phyloP scores from a whole-genome alignment of 176 grass and related monocot species.

The Triticum dicoccoides region DNA sequence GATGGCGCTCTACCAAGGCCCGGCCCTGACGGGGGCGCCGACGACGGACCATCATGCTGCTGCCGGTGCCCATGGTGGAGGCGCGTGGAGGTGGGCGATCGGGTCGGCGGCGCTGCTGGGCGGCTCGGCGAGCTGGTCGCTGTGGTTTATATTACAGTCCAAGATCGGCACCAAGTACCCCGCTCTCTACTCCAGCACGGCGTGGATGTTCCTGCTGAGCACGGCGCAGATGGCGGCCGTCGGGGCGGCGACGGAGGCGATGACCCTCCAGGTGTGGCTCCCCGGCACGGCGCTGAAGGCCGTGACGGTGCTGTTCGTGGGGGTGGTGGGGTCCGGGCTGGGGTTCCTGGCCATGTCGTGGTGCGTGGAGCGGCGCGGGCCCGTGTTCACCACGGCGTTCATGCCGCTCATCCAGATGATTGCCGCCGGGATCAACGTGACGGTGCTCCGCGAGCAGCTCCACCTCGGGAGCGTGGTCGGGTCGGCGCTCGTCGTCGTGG shows the following conservation, averaged over 20 bases:
- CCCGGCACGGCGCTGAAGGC: slow-evolving; percentile 49
- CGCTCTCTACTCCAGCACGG: slow-evolving; percentile 42
- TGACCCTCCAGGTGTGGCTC: slow-evolving; percentile 44
- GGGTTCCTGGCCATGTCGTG: slow-evolving; percentile 77
- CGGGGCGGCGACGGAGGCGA: slow-evolving; percentile 30
- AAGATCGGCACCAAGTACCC: slow-evolving; percentile 66
- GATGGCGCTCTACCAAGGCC: slow-evolving; percentile 64
- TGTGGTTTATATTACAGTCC: slow-evolving; percentile 69
- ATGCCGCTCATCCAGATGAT: slow-evolving; percentile 70
- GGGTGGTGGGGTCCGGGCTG: slow-evolving; percentile 58
- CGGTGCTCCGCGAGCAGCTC: slow-evolving; percentile 66
- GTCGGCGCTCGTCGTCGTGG: slow-evolving; percentile 48
- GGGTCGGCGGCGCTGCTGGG: slow-evolving; percentile 58
- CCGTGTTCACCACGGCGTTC: slow-evolving; percentile 80
- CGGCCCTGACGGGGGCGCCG: background rate
- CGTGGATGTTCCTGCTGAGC: slow-evolving; percentile 55
- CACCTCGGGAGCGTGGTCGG: slow-evolving; percentile 66
- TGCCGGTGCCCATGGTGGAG: background rate
- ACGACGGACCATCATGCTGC: background rate
- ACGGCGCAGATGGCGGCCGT: slow-evolving; percentile 59
- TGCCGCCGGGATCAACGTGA: slow-evolving; percentile 56
- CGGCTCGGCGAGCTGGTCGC: slow-evolving; percentile 45
- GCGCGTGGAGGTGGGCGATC: slow-evolving; percentile 36
- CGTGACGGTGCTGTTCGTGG: slow-evolving; percentile 50
- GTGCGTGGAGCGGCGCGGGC: slow-evolving; percentile 70